These are phyloP conservation scores for Ophiocordyceps polyrhachis-furcata DNA, from an alignment of 2,329 filamentous ascomycete genomes.

Conservation along the genomic window DNA sequence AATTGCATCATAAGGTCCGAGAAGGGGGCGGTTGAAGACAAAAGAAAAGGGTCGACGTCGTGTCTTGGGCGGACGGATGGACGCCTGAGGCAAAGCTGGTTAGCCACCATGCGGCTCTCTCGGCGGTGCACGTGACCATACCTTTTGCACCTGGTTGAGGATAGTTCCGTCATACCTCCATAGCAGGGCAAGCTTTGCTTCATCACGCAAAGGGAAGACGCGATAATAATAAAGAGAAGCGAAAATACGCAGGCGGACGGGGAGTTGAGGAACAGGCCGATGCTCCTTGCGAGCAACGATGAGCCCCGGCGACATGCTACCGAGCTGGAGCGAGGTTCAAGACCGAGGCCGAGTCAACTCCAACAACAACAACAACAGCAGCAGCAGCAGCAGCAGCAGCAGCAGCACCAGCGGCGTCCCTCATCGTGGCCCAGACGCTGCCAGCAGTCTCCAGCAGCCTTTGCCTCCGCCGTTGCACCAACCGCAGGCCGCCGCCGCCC, in stretches of 20 bases:
- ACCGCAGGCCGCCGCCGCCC: constrained; percentile 1
- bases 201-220: not conserved
- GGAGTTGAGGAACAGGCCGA: not conserved
- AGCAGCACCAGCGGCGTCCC: constrained; percentile 3
- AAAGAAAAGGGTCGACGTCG: not conserved
- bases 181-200: not conserved
- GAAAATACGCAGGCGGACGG: not conserved
- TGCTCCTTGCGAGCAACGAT: not conserved
- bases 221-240: not conserved
- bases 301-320: not conserved
- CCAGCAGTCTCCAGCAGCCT: not conserved
- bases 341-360: not conserved
- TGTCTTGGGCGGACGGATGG: not conserved
- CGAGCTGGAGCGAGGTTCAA: not conserved
- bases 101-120: not conserved
- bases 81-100: not conserved
- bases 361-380: constrained; percentile 3
- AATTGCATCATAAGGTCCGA: not conserved
- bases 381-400: constrained; percentile 2
- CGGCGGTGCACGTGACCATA: not conserved
- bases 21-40: not conserved
- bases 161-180: not conserved
- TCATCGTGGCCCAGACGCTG: constrained; percentile 1
- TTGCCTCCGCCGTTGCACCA: constrained; percentile 2
- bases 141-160: not conserved